Evolutionary conservation across 2,329 filamentous ascomycete genomes (phyloP), one percentile per base, ranked within the genome.

Genomic region (Alternaria burnsii): DNA sequence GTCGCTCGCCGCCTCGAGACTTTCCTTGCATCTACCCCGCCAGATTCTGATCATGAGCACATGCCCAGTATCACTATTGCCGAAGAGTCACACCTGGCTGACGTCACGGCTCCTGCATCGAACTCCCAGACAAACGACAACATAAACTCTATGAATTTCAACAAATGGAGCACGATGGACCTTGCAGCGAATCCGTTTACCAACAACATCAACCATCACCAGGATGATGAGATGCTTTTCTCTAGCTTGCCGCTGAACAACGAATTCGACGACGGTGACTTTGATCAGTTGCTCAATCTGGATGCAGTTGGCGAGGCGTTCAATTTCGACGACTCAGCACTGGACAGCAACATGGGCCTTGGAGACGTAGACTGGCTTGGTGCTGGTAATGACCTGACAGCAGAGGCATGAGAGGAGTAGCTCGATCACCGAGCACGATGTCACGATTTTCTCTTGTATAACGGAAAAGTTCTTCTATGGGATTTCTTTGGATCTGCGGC

Each of bases 11-110:
- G 80, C 32, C 75, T 84, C 24, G 82, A 82, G 70, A 80, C 78
- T 1, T 84, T 82, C 77, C 79, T 84, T n/a, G 82, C 82, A 11
- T 81, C 80, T 38, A 84, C 82, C 2, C 82, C 82, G 4, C 82
- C 82, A 3, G 79, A 82, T 30, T 82, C 73, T 8, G 78, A 80
- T 56, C 74, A 79, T 62, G 72, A 78, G 56, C 70, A 74, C 58
- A 63, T 73, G 43, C 62, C 70, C 10, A 66, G 67, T 50, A 74
- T 76, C 53, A 69, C 71, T 12, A 75, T 76, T 26, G 64, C 72
- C 7, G 59, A 71, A 58, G 71, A 73, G 11, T 56, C 66, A 11
- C 58, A 67, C 16, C 52, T 63, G 14, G 4, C 61, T 4, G 53
- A 59, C 1, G 58, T 55, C 6, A 63, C 68, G 14, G 52, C 67